Percentiles rank a stretch among this genome's conserved stretches.
Conservation (phyloP, 2,329 filamentous ascomycete species). For the Fusarium udum region DNA sequence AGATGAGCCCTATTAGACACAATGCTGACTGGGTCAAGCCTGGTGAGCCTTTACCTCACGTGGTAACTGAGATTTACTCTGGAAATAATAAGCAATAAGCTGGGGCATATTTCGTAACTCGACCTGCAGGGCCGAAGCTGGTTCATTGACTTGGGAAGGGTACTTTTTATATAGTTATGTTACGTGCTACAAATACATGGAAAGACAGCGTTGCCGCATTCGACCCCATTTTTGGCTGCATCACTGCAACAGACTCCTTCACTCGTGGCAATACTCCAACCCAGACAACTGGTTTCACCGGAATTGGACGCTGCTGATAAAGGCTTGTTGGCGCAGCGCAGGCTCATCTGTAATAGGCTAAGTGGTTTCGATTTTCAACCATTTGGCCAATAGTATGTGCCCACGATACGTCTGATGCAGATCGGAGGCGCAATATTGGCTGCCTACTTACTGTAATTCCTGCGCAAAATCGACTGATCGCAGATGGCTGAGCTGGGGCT, state of each 20-base stretch:
- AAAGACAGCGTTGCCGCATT: neutral
- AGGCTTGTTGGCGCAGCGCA: neutral
- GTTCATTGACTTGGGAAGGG: neutral
- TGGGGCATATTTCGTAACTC: neutral
- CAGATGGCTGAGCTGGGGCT: neutral
- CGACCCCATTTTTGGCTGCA: neutral
- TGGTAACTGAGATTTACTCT: neutral
- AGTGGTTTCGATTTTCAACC: neutral
- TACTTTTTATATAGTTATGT: neutral
- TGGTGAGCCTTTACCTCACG: neutral
- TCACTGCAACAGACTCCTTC: neutral
- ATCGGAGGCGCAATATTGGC: neutral
- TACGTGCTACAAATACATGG: neutral
- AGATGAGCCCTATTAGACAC: neutral
- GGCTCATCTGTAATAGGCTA: neutral
- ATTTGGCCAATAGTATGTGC: neutral
- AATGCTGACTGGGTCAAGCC: neutral
- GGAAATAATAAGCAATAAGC: neutral
- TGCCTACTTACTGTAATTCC: neutral
- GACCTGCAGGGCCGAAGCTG: neutral
- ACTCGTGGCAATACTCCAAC: neutral
- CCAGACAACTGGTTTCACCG: neutral
- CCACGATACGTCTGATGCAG: neutral
- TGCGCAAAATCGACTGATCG: rapidly evolving
- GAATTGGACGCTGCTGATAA: neutral